Evolutionary conservation across 257 asterid species (phyloP), one percentile per base, ranked within the genome.

Genomic region (Gentiana macrophylla): DNA sequence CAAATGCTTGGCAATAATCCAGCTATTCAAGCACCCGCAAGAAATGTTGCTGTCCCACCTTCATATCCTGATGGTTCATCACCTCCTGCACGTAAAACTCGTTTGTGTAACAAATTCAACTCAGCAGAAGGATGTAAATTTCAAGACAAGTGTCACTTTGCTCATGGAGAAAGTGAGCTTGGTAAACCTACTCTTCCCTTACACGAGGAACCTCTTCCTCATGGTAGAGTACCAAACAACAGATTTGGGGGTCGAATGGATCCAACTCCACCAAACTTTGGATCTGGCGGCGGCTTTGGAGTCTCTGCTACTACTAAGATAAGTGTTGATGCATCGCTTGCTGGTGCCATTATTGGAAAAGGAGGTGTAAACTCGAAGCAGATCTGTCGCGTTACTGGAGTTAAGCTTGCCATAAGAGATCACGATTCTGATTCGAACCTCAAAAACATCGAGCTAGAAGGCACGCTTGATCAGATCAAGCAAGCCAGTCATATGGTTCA

Each of bases 401-500:
- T 69, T 32, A 86, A 83, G 67, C 80, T 86, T 3, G 73, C 87
- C 8, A 67, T 86, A 12, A 77, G 86, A 61, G 95, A 86, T 63
- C 85, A 83, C 11, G 94, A 83, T 44, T 67, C 82, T 1, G 82
- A 86, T 59, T 71, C 86, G 33, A 86, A 72, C 69, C 69, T 73
- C 56, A 77, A 73, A 76, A 83, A 86, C 67, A 83, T 83, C 50
- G 94, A 86, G 63, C 82, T 86, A 3, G 95, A 86, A 67, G 95
- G 95, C 52, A 59, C 87, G 33, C 72, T 80, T 53, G 90, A 86
- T 63, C 95, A 86, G 82, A 83, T 83, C 67, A 80, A 80, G 51
- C 82, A 71, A 44, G 95, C 95, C 13, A 86, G 86, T 68, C 90
- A 79, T 63, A 86, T 86, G 95, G 95, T 86, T 8, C 82, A 73